Base-by-base conservation (phyloP, 352 stramenopile species). In the Phytophthora fragariaefolia region DNA sequence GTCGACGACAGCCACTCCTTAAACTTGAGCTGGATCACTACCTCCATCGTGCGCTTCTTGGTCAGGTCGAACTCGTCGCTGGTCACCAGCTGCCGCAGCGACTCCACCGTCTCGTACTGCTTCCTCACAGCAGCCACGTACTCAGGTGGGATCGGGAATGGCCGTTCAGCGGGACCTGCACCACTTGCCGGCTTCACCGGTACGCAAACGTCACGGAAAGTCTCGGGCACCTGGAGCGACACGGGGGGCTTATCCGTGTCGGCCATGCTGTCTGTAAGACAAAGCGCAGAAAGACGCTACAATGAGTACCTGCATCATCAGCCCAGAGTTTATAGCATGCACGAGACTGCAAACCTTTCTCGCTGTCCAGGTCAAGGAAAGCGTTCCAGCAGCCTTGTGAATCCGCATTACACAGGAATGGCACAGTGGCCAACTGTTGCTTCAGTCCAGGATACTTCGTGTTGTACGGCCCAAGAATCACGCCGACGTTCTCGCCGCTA, bases 401-500 rank as follows among this genome's bases (percentile, higher is more conserved):
- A 38, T 92, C 79, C 2, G 77, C 24, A 48, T 81, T 61, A 26
- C 58, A 89, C 7, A 72, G 53, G 50, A 97, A 83, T 18, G 80
- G 67, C 2, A 79, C 61, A 2, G 63, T 71, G 2, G 62, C 58
- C 47, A 97, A 55, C 58, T 97, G 85, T 45, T 97, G 86, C 34
- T 79, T 83, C 18, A 98, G 82, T 9, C 87, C 85, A 4, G 95
- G 83, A 73, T 98, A 99, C 73, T 96, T 97, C 49, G 92, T 92
- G 73, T 98, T 98, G 89, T 98, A 98, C 2, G 97, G 97, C 15
- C 95, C 97, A 50, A 99, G 89, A 59, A 97, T 84, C 60, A 97
- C 97, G 23, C 85, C 93, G 2, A 97, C 85, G 78, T 98, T 98
- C 73, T 99, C 97, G 24, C 97, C 97, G 10, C 93, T 95, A 49